Base-by-base conservation (phyloP, 176 grass and related monocot species). In the Juncus effusus region DNA sequence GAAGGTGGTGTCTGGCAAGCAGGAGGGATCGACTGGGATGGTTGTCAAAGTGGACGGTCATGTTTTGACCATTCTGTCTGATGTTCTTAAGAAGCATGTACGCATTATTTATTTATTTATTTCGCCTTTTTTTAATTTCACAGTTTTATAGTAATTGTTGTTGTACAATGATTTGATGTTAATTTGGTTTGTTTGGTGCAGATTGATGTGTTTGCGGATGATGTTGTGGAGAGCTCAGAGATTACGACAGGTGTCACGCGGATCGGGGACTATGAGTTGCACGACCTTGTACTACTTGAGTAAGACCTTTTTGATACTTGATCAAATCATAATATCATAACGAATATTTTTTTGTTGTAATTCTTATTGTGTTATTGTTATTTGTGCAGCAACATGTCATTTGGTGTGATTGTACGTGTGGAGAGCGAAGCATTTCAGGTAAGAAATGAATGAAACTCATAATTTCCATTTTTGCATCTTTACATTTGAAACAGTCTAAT, bases 201-300 rank as follows among this genome's bases (percentile, higher is more conserved):
- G 95, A 82, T 99, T 54, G 82, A 80, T 13, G 95, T 99, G 28
- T 99, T 99, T 63, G 89, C 89, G 0, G 95, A 99, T 54, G 88
- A 94, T 87, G 89, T 94, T 55, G 95, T 94, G 58, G 95, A 99
- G 65, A 99, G 95, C 68, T 93, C 95, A 64, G 86, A 94, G 62
- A 99, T 97, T 74, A 97, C 89, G 12, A 94, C 81, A 9, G 95
- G 95, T 53, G 78, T 96, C 69, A 96, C 91, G 49, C 76, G 77
- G 80, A 84, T 96, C 8, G 91, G 91, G 61, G 89, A 94, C 69
- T 99, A 94, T 81, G 89, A 99, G 75, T 65, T 99, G 50, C 95
- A 99, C 67, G 95, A 99, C 80, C 89, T 94, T 54, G 89, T 99
- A 12, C 75, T 99, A 61, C 78, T 99, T 65, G 95, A 99, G 89